Percentiles rank a stretch among this genome's conserved stretches.
Evolutionary conservation across 768 basidiomycete species (phyloP).

Genomic region (Cytidiella melzeri): DNA sequence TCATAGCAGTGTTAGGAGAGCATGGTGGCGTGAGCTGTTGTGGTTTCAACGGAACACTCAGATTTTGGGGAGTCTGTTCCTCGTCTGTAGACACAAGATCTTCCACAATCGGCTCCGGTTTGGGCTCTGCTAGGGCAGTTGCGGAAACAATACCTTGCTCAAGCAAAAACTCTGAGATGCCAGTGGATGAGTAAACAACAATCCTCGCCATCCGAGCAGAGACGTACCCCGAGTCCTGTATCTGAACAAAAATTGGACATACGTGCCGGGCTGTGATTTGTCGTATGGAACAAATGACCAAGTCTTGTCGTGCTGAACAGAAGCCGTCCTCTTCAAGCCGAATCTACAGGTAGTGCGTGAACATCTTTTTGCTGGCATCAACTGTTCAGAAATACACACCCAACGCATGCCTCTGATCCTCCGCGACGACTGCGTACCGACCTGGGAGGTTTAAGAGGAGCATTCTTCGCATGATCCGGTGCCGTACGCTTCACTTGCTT

Average conservation of each 20-base stretch:
- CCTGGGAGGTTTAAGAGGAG: slow-evolving; percentile 34
- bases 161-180: slow-evolving; percentile 16
- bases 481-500: slow-evolving; percentile 5
- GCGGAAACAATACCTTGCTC: slow-evolving; percentile 18
- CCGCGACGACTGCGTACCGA: slow-evolving; percentile 26
- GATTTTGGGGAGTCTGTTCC: neutral
- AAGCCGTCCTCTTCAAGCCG: slow-evolving; percentile 35
- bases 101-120: neutral
- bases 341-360: slow-evolving; percentile 33
- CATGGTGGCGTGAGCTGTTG: neutral
- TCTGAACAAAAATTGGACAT: slow-evolving; percentile 61
- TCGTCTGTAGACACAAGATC: neutral
- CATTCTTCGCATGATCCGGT: slow-evolving; percentile 35
- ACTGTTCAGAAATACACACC: neutral
- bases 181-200: neutral
- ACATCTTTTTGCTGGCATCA: neutral
- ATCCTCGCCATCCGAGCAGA: neutral
- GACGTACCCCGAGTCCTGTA: slow-evolving; percentile 49
- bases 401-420: slow-evolving; percentile 19
- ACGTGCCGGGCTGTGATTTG: slow-evolving; percentile 33
- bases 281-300: slow-evolving; percentile 50
- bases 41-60: too few species aligned
- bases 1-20: neutral
- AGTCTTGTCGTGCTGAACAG: slow-evolving; percentile 40
- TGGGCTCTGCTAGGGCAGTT: neutral